phyloP scores from a whole-genome alignment of 805 yeast genomes.

The Saturnispora sekii region DNA sequence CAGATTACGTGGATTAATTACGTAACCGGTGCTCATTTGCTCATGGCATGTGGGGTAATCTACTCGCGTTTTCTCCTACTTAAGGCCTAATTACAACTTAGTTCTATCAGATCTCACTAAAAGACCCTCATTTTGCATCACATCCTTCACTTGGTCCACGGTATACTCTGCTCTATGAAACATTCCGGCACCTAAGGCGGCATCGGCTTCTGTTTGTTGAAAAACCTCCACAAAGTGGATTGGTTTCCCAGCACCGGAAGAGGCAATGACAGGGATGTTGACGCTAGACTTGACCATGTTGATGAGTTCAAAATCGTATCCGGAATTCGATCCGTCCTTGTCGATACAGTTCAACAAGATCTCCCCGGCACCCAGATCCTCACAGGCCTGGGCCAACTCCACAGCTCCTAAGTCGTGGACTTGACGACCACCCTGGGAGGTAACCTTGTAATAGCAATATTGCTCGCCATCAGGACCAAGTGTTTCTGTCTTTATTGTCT shows the following conservation, averaged over 20 bases:
- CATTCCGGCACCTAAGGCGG: conserved; percentile 98
- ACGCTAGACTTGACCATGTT: conserved; percentile 69
- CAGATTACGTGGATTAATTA: not conserved
- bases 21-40: not conserved
- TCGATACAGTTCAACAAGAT: conserved; percentile 88
- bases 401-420: conserved; percentile 79
- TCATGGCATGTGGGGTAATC: not conserved
- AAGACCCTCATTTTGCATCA: conserved; percentile 48
- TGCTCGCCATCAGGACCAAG: conserved; percentile 86
- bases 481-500: conserved; percentile 48
- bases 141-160: conserved; percentile 72
- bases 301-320: conserved; percentile 82
- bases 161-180: conserved; percentile 93
- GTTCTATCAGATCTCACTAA: conserved; percentile 60
- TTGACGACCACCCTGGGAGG: conserved; percentile 95
- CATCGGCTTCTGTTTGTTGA: conserved; percentile 73
- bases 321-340: conserved; percentile 93
- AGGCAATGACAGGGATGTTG: conserved; percentile 88
- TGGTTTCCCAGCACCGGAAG: conserved; percentile 96
- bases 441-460: conserved; percentile 90
- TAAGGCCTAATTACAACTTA: not conserved
- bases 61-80: no score
- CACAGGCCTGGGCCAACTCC: conserved; percentile 83
- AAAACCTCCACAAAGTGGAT: conserved; percentile 86
- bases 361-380: conserved; percentile 94